These are phyloP conservation scores for Trifolium repens DNA, from an alignment of 306 rosid genomes.

Conservation along the genomic window DNA sequence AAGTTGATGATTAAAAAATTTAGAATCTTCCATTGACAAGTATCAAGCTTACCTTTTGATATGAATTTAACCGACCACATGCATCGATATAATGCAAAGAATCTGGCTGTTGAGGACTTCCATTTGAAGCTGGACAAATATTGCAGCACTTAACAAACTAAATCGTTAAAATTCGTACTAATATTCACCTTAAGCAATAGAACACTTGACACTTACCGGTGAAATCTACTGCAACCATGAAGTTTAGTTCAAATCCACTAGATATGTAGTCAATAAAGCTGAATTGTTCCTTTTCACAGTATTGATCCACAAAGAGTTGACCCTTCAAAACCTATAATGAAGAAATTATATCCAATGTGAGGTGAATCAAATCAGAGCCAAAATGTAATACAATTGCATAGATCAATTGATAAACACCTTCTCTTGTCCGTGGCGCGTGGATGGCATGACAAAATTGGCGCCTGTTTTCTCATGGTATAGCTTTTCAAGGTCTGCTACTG, in stretches of 20 bases:
- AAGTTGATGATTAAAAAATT: not conserved
- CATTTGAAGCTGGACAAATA: conserved; percentile 76
- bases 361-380: conserved; percentile 2
- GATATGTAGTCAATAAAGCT: conserved; percentile 89
- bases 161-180: not conserved
- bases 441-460: conserved; percentile 55
- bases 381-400: conserved; percentile 11
- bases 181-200: not conserved
- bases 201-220: conserved; percentile 54
- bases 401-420: conserved; percentile 56
- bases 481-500: conserved; percentile 72
- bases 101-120: conserved; percentile 59
- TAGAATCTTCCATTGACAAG: not conserved
- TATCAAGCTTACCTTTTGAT: conserved; percentile 64
- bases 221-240: conserved; percentile 93
- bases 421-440: conserved; percentile 50
- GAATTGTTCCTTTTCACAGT: conserved; percentile 64
- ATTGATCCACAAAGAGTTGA: conserved; percentile 79
- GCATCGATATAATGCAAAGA: conserved; percentile 74
- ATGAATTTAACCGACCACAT: conserved; percentile 68
- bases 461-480: conserved; percentile 56
- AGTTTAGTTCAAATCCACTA: conserved; percentile 84
- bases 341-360: conserved; percentile 30
- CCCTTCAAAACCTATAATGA: conserved; percentile 67
- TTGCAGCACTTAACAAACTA: conserved; percentile 29